Conservation (phyloP, 2,329 filamentous ascomycete genomes). For the Aspergillus pseudoterreus region DNA sequence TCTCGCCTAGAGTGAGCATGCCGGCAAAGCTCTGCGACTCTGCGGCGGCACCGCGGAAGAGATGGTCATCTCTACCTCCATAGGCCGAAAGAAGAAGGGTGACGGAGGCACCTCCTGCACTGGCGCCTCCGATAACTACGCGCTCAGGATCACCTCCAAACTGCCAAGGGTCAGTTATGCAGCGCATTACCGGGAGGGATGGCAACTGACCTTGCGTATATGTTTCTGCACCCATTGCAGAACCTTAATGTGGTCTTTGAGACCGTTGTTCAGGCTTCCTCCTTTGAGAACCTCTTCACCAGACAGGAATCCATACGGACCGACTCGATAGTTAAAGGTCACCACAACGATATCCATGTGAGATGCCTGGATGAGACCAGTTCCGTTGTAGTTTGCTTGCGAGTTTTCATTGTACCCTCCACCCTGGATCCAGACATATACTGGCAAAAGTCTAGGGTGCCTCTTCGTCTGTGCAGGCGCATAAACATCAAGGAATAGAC, state of each 20-base stretch:
- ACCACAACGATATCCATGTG: conserved; percentile 64
- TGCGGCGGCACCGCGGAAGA: conserved; percentile 53
- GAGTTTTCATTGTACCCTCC: conserved; percentile 61
- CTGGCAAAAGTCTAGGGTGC: conserved; percentile 53
- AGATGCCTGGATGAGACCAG: conserved; percentile 57
- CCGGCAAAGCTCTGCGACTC: conserved; percentile 53
- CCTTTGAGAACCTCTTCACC: conserved; percentile 49
- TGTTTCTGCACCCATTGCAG: conserved; percentile 67
- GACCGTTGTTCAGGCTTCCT: conserved; percentile 63
- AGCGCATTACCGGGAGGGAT: not conserved
- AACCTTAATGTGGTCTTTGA: conserved; percentile 67
- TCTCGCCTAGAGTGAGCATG: conserved; percentile 46
- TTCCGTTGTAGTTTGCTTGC: conserved; percentile 58
- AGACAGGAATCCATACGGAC: conserved; percentile 68
- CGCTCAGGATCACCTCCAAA: conserved; percentile 69
- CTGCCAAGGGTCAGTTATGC: conserved; percentile 21
- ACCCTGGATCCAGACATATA: conserved; percentile 61
- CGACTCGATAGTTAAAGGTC: conserved; percentile 73
- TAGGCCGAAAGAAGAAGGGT: conserved; percentile 59
- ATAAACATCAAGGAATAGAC: conserved; percentile 42
- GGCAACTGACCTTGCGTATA: conserved; percentile 47
- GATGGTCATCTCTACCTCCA: conserved; percentile 43
- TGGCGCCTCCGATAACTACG: conserved; percentile 65
- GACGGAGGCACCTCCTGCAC: conserved; percentile 64
- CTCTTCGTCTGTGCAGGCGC: conserved; percentile 29